A percentile compares a stretch with the other conserved stretches of the same genome.
phyloP scores from a whole-genome alignment of 768 basidiomycete species.

The Dioszegia hungarica region DNA sequence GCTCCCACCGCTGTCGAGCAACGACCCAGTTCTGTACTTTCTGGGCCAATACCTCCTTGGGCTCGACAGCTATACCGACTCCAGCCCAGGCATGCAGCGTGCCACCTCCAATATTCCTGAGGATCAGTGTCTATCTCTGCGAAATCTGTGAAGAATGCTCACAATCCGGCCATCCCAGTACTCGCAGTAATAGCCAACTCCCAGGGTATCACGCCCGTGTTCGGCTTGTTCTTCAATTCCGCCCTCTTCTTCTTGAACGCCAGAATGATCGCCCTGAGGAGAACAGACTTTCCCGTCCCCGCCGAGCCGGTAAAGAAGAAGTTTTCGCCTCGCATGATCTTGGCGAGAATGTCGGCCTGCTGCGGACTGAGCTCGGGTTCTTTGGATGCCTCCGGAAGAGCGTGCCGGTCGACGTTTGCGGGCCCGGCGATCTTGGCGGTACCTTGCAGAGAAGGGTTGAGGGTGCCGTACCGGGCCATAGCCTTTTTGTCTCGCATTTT shows the following conservation, averaged over 20 bases:
- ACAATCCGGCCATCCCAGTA: slow-evolving; percentile 74
- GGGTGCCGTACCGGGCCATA: not conserved
- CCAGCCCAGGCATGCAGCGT: slow-evolving; percentile 41
- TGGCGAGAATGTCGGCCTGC: slow-evolving; percentile 21
- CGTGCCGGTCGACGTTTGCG: not conserved
- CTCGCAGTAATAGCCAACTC: slow-evolving; percentile 69
- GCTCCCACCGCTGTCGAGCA: slow-evolving; percentile 29
- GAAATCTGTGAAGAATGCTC: slow-evolving; percentile 2
- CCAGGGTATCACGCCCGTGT: slow-evolving; percentile 10
- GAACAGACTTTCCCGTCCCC: slow-evolving; percentile 93
- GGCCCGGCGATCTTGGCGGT: not conserved
- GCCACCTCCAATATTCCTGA: slow-evolving; percentile 32
- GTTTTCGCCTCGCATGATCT: slow-evolving; percentile 56
- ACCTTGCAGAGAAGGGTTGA: not conserved
- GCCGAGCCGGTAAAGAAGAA: slow-evolving; percentile 97
- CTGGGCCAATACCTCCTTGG: slow-evolving; percentile 9
- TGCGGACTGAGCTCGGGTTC: slow-evolving; percentile 18
- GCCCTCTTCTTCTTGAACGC: slow-evolving; percentile 50
- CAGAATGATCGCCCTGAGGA: slow-evolving; percentile 83
- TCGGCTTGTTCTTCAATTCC: not conserved
- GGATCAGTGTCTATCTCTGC: too few species aligned
- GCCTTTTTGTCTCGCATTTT: not conserved
- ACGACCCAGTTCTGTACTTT: slow-evolving; percentile 11
- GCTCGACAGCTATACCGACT: slow-evolving; percentile 21
- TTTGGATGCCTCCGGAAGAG: not conserved